These are phyloP conservation scores for Aspergillus pseudoterreus DNA, from an alignment of 2,329 filamentous ascomycete species.

Conservation along the genomic window DNA sequence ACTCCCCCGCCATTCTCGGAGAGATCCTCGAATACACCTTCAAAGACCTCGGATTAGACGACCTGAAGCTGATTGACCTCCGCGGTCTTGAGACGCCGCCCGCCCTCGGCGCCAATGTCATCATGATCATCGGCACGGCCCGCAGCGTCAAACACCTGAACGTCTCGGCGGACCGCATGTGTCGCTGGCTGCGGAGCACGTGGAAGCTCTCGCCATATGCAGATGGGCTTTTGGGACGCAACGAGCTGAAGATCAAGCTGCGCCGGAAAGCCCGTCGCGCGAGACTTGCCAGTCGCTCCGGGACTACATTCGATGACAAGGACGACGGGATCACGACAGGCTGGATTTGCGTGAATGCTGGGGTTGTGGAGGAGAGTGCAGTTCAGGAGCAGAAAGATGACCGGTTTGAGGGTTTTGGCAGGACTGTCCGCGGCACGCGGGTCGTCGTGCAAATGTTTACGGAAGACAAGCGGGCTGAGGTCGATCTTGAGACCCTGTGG, in stretches of 20 bases:
- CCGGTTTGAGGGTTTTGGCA: slow-evolving; percentile 72
- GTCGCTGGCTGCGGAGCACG: slow-evolving; percentile 74
- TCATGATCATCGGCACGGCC: slow-evolving; percentile 91
- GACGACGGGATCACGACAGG: slow-evolving; percentile 89
- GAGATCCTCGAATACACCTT: slow-evolving; percentile 74
- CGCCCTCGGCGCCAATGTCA: slow-evolving; percentile 78
- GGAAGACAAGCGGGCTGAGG: slow-evolving; percentile 64
- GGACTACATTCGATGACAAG: slow-evolving; percentile 53
- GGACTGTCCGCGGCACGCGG: slow-evolving; percentile 52
- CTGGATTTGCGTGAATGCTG: slow-evolving; percentile 94
- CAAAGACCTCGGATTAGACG: slow-evolving; percentile 80
- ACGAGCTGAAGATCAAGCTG: slow-evolving; percentile 85
- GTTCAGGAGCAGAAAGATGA: slow-evolving; percentile 26
- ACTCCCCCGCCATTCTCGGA: slow-evolving; percentile 67
- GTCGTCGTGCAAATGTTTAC: slow-evolving; percentile 71
- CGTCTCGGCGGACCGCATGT: slow-evolving; percentile 82
- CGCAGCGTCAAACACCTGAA: slow-evolving; percentile 92
- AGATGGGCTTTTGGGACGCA: slow-evolving; percentile 82
- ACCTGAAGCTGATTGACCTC: slow-evolving; percentile 76
- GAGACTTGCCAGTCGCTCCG: slow-evolving; percentile 71
- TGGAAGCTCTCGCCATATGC: slow-evolving; percentile 72
- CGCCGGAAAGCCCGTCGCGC: slow-evolving; percentile 75
- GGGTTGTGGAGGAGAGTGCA: slow-evolving; percentile 57
- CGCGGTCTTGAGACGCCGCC: slow-evolving; percentile 80
- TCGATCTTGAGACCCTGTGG: slow-evolving; percentile 66